Evolutionary conservation across 805 yeast genomes (phyloP).

Genomic region (Pichia kluyveri): DNA sequence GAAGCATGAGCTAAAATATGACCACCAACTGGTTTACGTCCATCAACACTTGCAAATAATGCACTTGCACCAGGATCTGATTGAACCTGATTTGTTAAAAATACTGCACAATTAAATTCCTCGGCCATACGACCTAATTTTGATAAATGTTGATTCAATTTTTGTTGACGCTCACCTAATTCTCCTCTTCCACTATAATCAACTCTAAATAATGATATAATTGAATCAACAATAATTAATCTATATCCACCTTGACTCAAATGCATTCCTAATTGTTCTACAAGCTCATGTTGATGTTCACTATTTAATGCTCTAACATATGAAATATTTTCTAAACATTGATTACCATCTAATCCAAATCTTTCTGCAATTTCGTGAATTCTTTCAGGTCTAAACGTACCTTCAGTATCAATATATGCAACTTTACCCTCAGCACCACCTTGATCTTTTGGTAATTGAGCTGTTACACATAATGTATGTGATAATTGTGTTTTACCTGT

Average conservation of each 20-base stretch:
- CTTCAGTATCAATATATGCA: slow-evolving; percentile 73
- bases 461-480: slow-evolving; percentile 68
- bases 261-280: slow-evolving; percentile 58
- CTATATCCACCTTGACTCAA: slow-evolving; percentile 60
- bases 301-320: slow-evolving; percentile 60
- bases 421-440: slow-evolving; percentile 83
- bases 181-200: slow-evolving; percentile 77
- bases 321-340: slow-evolving; percentile 58
- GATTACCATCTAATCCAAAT: slow-evolving; percentile 60
- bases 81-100: slow-evolving; percentile 70
- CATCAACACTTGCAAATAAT: slow-evolving; percentile 71
- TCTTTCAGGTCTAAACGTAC: slow-evolving; percentile 71
- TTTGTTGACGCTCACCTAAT: slow-evolving; percentile 66
- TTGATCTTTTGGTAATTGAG: slow-evolving; percentile 60
- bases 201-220: slow-evolving; percentile 72
- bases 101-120: slow-evolving; percentile 70
- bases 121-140: slow-evolving; percentile 55
- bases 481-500: slow-evolving; percentile 80
- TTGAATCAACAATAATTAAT: slow-evolving; percentile 57
- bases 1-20: slow-evolving; percentile 77
- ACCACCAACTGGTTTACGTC: slow-evolving; percentile 79
- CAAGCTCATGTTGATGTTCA: slow-evolving; percentile 69
- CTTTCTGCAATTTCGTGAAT: slow-evolving; percentile 56
- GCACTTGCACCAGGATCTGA: slow-evolving; percentile 82
- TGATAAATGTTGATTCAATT: slow-evolving; percentile 46